Evolutionary conservation across 768 basidiomycete species (phyloP), one percentile per base, ranked within the genome.

Genomic region (Termitomyces eurrhizus): DNA sequence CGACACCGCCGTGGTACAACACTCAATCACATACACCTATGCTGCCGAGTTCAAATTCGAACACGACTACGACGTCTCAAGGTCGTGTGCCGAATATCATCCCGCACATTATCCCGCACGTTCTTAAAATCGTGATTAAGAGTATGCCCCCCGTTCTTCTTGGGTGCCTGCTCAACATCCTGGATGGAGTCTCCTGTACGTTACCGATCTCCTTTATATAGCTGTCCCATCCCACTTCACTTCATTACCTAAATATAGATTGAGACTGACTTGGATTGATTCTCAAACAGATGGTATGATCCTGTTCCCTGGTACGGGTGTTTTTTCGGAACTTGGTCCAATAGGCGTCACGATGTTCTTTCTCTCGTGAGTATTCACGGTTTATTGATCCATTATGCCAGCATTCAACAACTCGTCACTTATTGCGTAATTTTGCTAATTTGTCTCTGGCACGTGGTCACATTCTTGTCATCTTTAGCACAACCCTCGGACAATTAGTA

Each of bases 321-420:
- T 90, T 2, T 98, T 99, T 71, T 74, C 82, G 14, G 84, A 84
- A 58, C 85, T 96, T 24, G 95, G 93, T 1, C 84, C 90, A 0
- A 86, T 88, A 71, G 96, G 96, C 4, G 94, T 98, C 2, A 95
- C 93, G 32, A 92, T 98, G 89, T 96, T 96, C 73, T 96, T 95
- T 73, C 82, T 94, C 24, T 86, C 90, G 80, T 89, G 69, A 67
- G 86, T 59, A 49, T 49, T 16, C 3, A 14, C 24, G 26, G 12
- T 42, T 42, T 46, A 46, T 46, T 46, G 8, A 48, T 8, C 26
- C 14, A 48, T 29, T 1, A 16, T 26, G 16, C 9, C 35, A 59
- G 13, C 64, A 11, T 29, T 54, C 52, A 88, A 87, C 7, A 83
- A 92, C 33, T 77, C 24, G 7, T 49, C 16, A 49, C 16, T 32